Percentiles rank a stretch among this genome's conserved stretches.
Conservation (phyloP, 2,329 filamentous ascomycete species). For the Huntiella omanensis region DNA sequence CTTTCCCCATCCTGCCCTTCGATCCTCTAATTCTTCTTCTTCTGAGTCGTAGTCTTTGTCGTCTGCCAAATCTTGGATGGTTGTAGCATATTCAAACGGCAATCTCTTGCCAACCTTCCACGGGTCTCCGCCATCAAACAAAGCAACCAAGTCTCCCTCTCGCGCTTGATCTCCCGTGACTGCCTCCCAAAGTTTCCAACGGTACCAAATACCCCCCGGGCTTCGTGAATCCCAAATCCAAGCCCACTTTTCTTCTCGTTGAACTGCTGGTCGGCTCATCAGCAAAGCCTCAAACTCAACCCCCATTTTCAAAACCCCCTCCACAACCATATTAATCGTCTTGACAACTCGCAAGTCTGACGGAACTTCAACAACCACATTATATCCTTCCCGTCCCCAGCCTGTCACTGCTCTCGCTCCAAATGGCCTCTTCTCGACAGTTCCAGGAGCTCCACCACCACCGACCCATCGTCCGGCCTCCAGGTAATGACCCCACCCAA, state of each 20-base stretch:
- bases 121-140: constrained; percentile 59
- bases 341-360: constrained; percentile 60
- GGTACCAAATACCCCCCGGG: constrained; percentile 70
- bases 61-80: constrained; percentile 59
- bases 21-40: constrained; percentile 52
- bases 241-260: constrained; percentile 74
- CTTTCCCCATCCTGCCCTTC: constrained; percentile 37
- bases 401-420: constrained; percentile 13
- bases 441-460: constrained; percentile 53
- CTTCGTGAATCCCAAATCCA: constrained; percentile 83
- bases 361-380: constrained; percentile 58
- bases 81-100: constrained; percentile 64
- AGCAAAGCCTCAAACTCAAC: constrained; percentile 80
- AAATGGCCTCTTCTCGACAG: constrained; percentile 8
- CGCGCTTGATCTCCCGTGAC: constrained; percentile 32
- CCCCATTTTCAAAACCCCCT: constrained; percentile 59
- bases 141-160: constrained; percentile 30
- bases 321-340: constrained; percentile 75
- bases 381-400: constrained; percentile 30
- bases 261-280: constrained; percentile 71
- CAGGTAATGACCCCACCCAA: constrained; percentile 70
- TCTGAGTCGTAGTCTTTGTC: constrained; percentile 66
- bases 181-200: constrained; percentile 78
- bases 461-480: constrained; percentile 37
- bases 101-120: constrained; percentile 60